Evolutionary conservation across 1,284 basidiomycete genomes (phyloP).

Genomic region (Trametes versicolor): DNA sequence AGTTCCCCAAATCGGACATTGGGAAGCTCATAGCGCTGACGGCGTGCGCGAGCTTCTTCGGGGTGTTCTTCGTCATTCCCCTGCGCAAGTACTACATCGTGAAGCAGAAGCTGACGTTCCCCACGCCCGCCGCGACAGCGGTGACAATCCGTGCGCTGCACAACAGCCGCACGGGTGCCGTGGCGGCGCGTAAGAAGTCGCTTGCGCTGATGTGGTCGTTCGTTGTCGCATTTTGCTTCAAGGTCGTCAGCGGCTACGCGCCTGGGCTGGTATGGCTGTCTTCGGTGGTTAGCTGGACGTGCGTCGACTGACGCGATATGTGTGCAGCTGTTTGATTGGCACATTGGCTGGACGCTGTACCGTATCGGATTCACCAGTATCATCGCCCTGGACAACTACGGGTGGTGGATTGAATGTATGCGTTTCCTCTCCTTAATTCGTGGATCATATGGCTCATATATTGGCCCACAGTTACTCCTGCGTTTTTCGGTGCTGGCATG

Average conservation of each 20-base stretch:
- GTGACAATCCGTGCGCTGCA: constrained; percentile 74
- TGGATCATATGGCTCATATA: constrained; percentile 26
- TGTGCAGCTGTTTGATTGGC: constrained; percentile 69
- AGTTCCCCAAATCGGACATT: constrained; percentile 57
- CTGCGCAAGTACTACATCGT: constrained; percentile 74
- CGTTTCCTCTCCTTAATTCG: constrained; percentile 2
- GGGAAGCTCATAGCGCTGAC: constrained; percentile 68
- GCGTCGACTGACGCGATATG: constrained; percentile 4
- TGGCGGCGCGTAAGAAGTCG: constrained; percentile 66
- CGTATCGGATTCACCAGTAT: constrained; percentile 68
- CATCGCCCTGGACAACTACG: constrained; percentile 69
- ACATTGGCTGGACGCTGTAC: constrained; percentile 73
- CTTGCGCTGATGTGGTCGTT: constrained; percentile 63
- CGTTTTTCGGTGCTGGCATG: constrained; percentile 76
- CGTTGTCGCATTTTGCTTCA: constrained; percentile 58
- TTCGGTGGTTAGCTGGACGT: too few relatives aligned
- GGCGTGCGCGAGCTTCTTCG: constrained; percentile 68
- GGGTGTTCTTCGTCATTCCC: constrained; percentile 74
- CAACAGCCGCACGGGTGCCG: constrained; percentile 57
- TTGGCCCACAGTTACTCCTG: constrained; percentile 59
- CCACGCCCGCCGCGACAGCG: constrained; percentile 76
- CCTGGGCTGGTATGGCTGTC: constrained; percentile 58
- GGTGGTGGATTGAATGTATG: constrained; percentile 61
- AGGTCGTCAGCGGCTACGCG: constrained; percentile 68
- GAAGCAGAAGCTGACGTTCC: constrained; percentile 75